These are phyloP conservation scores for Moesziomyces antarcticus DNA, from an alignment of 1,284 basidiomycete genomes.

Conservation along the genomic window DNA sequence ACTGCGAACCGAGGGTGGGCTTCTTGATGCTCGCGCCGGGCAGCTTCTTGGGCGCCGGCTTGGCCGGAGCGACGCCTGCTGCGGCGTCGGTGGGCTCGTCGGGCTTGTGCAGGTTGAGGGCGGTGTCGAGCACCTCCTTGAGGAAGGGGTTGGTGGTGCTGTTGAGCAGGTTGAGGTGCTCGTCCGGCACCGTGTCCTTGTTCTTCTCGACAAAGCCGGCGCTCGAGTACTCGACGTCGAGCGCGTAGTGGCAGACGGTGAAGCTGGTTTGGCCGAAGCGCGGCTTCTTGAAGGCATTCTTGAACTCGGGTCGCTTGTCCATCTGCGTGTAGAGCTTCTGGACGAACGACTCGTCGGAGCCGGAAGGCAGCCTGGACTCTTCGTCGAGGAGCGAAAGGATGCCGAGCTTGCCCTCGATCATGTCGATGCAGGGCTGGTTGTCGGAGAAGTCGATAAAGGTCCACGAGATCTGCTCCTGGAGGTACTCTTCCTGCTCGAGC, in stretches of 20 bases:
- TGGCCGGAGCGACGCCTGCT: constrained; percentile 18
- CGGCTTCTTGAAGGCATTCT: constrained; percentile 94
- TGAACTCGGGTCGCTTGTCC: constrained; percentile 80
- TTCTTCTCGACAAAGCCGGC: constrained; percentile 99
- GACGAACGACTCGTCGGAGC: constrained; percentile 90
- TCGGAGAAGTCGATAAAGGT: constrained; percentile 99
- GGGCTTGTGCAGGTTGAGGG: constrained; percentile 44
- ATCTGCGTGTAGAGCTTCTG: constrained; percentile 93
- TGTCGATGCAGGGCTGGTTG: constrained; percentile 98
- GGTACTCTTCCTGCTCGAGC: constrained; percentile 98
- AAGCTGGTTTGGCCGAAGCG: constrained; percentile 96
- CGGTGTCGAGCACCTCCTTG: constrained; percentile 85
- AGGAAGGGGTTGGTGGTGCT: constrained; percentile 90
- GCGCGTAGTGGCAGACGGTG: constrained; percentile 97
- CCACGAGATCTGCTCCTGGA: constrained; percentile 99
- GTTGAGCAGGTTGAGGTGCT: constrained; percentile 88
- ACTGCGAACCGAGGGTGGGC: constrained; percentile 97
- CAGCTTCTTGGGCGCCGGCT: constrained; percentile 49
- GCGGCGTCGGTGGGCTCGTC: constrained; percentile 37
- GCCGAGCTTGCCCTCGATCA: constrained; percentile 97
- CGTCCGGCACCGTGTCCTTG: constrained; percentile 97
- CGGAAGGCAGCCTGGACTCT: constrained; percentile 94
- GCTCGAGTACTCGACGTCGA: constrained; percentile 97
- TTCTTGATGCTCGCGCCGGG: constrained; percentile 80
- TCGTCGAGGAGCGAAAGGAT: constrained; percentile 95